Percentiles rank a stretch among this genome's conserved stretches.
These are phyloP conservation scores for Dioscorea dumetorum DNA, from an alignment of 106 monocot species.

Conservation along the genomic window DNA sequence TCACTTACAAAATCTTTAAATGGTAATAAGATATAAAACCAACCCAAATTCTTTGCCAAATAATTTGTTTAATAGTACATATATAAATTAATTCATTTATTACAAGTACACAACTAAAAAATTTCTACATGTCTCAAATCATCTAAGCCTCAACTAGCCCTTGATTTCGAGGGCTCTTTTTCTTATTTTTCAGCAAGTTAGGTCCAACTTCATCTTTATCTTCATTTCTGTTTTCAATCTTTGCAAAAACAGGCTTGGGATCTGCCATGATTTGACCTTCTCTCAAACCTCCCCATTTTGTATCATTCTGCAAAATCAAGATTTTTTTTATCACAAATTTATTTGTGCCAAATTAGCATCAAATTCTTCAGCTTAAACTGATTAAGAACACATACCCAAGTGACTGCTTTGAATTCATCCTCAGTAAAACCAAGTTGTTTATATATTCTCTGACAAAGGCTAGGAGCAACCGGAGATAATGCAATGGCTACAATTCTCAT, in stretches of 20 bases:
- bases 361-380: neutral
- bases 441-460: conserved; percentile 65
- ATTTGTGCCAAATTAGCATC: neutral
- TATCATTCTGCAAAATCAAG: conserved; percentile 56
- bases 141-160: conserved; percentile 52
- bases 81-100: too few species aligned
- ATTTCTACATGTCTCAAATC: too few species aligned
- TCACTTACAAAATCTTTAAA: too few species aligned
- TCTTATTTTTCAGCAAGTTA: conserved; percentile 38
- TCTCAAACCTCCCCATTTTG: conserved; percentile 85
- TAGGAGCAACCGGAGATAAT: conserved; percentile 79
- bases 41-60: too few species aligned
- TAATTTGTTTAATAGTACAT: too few species aligned
- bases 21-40: too few species aligned
- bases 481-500: conserved; percentile 90
- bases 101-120: too few species aligned
- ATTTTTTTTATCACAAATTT: neutral
- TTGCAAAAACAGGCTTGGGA: conserved; percentile 74
- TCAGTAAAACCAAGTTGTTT: conserved; percentile 83
- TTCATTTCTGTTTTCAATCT: conserved; percentile 51
- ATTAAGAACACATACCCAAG: conserved; percentile 51
- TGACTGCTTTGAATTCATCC: conserved; percentile 60
- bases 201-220: conserved; percentile 13
- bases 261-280: conserved; percentile 71
- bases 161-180: conserved; percentile 23